phyloP scores from a whole-genome alignment of 2,329 filamentous ascomycete species.

The Ophiocordyceps camponoti-floridani region DNA sequence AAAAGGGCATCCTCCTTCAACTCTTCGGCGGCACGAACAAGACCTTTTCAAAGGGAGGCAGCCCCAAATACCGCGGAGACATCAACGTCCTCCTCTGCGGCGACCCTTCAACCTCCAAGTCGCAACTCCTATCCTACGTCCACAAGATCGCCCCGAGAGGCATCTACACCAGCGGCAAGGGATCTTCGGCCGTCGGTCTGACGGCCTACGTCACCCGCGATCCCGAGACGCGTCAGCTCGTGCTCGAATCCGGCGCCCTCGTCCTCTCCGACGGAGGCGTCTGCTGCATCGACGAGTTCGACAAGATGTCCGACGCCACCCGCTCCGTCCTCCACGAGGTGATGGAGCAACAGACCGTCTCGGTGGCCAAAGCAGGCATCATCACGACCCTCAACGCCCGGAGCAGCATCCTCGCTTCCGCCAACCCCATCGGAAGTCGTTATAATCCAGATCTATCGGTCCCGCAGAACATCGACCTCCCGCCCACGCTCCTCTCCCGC shows the following conservation, averaged over 20 bases:
- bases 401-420: conserved; percentile 86
- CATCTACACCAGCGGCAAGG: conserved; percentile 95
- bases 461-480: conserved; percentile 94
- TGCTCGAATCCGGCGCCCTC: conserved; percentile 90
- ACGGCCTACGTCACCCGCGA: conserved; percentile 96
- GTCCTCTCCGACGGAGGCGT: conserved; percentile 97
- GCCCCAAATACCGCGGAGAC: conserved; percentile 88
- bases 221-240: conserved; percentile 95
- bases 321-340: conserved; percentile 99
- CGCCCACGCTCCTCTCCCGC: conserved; percentile 95
- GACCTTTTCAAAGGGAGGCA: conserved; percentile 58
- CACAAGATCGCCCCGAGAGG: conserved; percentile 88
- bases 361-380: conserved; percentile 95
- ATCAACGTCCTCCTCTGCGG: conserved; percentile 98
- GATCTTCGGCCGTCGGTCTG: conserved; percentile 90
- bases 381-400: conserved; percentile 93
- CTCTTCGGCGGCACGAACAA: conserved; percentile 90
- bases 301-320: conserved; percentile 97
- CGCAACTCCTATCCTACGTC: conserved; percentile 95
- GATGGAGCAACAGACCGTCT: conserved; percentile 99
- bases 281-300: conserved; percentile 96
- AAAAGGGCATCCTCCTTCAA: conserved; percentile 88
- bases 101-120: conserved; percentile 92
- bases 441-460: conserved; percentile 94
- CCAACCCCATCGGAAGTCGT: conserved; percentile 88